Conservation (phyloP, 208 protist genomes). For the Wallacemonas sp. region DNA sequence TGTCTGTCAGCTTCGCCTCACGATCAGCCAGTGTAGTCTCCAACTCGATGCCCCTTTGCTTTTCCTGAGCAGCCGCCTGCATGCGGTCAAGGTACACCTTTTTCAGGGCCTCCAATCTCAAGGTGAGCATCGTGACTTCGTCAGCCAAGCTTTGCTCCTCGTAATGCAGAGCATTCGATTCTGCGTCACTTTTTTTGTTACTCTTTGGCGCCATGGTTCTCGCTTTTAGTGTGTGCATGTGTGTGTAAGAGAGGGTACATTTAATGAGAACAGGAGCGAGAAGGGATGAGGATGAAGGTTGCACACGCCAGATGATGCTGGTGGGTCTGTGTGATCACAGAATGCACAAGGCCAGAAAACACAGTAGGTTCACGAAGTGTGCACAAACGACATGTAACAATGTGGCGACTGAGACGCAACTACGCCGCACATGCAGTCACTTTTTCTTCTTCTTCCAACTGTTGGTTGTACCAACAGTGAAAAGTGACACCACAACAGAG, state of each 20-base stretch:
- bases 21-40: conserved; percentile 21
- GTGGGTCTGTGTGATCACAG: too few species aligned
- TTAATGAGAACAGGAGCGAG: not conserved
- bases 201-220: conserved; percentile 23
- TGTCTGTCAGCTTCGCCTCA: conserved; percentile 35
- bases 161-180: conserved; percentile 37
- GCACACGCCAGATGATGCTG: too few species aligned
- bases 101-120: conserved; percentile 70
- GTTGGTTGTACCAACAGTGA: too few species aligned
- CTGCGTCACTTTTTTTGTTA: conserved; percentile 26
- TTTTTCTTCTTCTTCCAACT: too few species aligned
- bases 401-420: too few species aligned
- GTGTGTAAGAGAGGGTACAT: not conserved
- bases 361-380: too few species aligned
- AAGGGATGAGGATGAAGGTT: conserved; percentile 3
- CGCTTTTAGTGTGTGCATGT: not conserved
- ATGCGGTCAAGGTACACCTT: conserved; percentile 51
- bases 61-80: conserved; percentile 37
- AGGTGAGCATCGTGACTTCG: conserved; percentile 45
- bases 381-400: too few species aligned
- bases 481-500: too few species aligned
- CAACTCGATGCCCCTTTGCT: conserved; percentile 43
- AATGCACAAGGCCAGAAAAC: too few species aligned
- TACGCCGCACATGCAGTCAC: too few species aligned
- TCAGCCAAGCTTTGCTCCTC: conserved; percentile 72